Evolutionary conservation across 805 yeast genomes (phyloP).

Genomic region (Saccharomycopsis lassenensis): DNA sequence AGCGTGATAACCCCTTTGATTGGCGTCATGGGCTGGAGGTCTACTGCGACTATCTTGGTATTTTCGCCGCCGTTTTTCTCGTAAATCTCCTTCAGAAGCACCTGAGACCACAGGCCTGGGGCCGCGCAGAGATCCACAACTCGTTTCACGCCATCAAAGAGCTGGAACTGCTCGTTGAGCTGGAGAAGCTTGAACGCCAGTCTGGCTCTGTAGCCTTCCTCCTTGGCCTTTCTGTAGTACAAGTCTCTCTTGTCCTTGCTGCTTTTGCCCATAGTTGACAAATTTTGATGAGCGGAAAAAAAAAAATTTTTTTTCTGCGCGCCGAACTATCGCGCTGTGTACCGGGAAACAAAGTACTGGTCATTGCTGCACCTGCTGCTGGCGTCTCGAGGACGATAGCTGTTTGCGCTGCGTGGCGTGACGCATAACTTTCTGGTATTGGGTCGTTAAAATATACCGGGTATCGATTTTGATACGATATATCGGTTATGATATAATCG

Average conservation of each 20-base stretch:
- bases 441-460: too few relatives aligned
- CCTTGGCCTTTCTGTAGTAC: constrained; percentile 89
- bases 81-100: constrained; percentile 60
- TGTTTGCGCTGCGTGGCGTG: too few relatives aligned
- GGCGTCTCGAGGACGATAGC: too few relatives aligned
- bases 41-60: constrained; percentile 85
- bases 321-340: too few relatives aligned
- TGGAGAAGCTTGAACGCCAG: constrained; percentile 92
- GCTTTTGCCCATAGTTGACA: constrained; percentile 77
- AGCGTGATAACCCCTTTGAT: constrained; percentile 81
- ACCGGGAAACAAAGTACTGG: too few relatives aligned
- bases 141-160: constrained; percentile 56
- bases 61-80: constrained; percentile 28
- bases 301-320: too few relatives aligned
- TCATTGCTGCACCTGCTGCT: too few relatives aligned
- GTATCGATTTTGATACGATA: too few relatives aligned
- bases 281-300: not conserved
- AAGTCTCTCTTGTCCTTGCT: constrained; percentile 92
- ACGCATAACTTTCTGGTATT: not conserved
- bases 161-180: constrained; percentile 79
- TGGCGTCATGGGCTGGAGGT: constrained; percentile 95
- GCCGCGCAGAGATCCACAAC: constrained; percentile 98
- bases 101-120: constrained; percentile 98
- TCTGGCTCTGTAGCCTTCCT: constrained; percentile 95
- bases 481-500: too few relatives aligned